A percentile compares a stretch with the other conserved stretches of the same genome.
phyloP scores from a whole-genome alignment of 1,139 yeast genomes.

The Taphrina populina region DNA sequence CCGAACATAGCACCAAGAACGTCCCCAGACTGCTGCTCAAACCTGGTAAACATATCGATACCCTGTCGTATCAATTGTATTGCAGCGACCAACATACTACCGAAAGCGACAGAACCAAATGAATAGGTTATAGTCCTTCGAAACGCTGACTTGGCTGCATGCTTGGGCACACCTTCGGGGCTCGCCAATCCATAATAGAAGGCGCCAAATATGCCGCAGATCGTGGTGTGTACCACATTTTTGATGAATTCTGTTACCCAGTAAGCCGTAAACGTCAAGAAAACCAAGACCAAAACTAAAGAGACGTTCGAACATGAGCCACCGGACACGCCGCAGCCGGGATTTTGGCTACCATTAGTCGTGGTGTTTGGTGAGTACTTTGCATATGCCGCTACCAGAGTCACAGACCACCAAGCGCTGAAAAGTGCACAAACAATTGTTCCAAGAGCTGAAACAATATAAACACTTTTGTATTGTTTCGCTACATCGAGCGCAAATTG shows the following conservation, averaged over 20 bases:
- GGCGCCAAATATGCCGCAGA: slow-evolving; percentile 82
- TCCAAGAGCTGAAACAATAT: slow-evolving; percentile 64
- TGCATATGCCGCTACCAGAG: slow-evolving; percentile 72
- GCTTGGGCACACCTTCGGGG: slow-evolving; percentile 76
- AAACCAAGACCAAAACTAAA: slow-evolving; percentile 63
- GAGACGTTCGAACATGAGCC: slow-evolving; percentile 68
- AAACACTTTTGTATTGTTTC: slow-evolving; percentile 66
- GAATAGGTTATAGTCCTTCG: slow-evolving; percentile 81
- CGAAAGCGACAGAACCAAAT: slow-evolving; percentile 87
- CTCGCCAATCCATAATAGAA: slow-evolving; percentile 78
- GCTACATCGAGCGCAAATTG: slow-evolving; percentile 73
- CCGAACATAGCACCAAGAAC: slow-evolving; percentile 57
- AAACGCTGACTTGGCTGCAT: slow-evolving; percentile 80
- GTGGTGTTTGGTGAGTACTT: slow-evolving; percentile 57
- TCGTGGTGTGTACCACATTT: slow-evolving; percentile 80
- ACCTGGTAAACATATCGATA: slow-evolving; percentile 52
- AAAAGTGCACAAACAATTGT: slow-evolving; percentile 64
- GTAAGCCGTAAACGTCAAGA: slow-evolving; percentile 80
- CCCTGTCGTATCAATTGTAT: slow-evolving; percentile 64
- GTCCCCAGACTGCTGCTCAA: slow-evolving; percentile 59
- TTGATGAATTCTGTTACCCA: slow-evolving; percentile 81
- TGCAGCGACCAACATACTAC: slow-evolving; percentile 75
- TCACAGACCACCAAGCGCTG: slow-evolving; percentile 62
- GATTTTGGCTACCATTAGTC: slow-evolving; percentile 43
- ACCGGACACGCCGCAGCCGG: slow-evolving; percentile 51